phyloP scores from a whole-genome alignment of 768 basidiomycete species.

The Coprinopsis sp. region DNA sequence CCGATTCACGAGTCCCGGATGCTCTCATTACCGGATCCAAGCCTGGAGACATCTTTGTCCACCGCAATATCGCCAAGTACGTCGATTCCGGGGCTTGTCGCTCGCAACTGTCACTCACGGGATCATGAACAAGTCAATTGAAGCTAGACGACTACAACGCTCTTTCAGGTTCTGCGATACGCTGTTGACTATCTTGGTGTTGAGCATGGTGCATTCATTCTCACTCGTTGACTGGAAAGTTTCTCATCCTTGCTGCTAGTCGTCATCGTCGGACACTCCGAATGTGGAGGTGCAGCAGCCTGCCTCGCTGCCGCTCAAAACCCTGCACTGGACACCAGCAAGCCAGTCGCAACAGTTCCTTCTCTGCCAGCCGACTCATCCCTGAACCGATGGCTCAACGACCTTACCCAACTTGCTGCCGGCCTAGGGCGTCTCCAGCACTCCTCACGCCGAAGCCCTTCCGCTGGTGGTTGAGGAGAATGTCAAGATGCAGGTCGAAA shows the following conservation, averaged over 20 bases:
- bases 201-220: constrained; percentile 62
- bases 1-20: constrained; percentile 85
- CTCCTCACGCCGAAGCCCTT: constrained; percentile 34
- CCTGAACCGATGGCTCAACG: constrained; percentile 68
- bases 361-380: constrained; percentile 37
- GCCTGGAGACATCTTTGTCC: constrained; percentile 81
- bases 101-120: constrained; percentile 4
- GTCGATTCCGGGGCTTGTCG: constrained; percentile 19
- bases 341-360: constrained; percentile 29
- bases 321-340: constrained; percentile 24
- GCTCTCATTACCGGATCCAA: constrained; percentile 60
- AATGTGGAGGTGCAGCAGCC: constrained; percentile 73
- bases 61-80: constrained; percentile 87
- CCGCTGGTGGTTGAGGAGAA: constrained; percentile 53
- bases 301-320: constrained; percentile 43
- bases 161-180: constrained; percentile 66
- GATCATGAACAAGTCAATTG: constrained; percentile 52
- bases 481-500: constrained; percentile 51
- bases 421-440: constrained; percentile 39
- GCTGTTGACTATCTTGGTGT: constrained; percentile 69
- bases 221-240: constrained; percentile 14
- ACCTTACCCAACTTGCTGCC: constrained; percentile 52
- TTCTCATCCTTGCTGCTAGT: constrained; percentile 46
- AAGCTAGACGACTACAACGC: constrained; percentile 67
- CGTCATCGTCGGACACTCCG: constrained; percentile 76